phyloP scores from a whole-genome alignment of 1,139 yeast species.

The Suhomyces coccinellae region DNA sequence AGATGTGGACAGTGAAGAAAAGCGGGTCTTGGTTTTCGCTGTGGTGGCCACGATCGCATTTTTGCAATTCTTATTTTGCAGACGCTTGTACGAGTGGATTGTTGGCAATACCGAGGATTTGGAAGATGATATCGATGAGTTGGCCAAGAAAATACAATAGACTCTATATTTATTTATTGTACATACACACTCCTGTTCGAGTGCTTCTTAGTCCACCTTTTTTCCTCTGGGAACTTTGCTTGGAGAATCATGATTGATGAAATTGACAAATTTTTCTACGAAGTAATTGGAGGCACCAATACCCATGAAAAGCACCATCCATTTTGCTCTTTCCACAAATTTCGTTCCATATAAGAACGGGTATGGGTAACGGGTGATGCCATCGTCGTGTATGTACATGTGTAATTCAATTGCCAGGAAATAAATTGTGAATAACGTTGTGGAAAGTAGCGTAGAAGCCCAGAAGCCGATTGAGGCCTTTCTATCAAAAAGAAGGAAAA shows the following conservation, averaged over 20 bases:
- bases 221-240: too few relatives aligned
- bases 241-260: not conserved
- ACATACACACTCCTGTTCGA: too few relatives aligned
- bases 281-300: constrained; percentile 2
- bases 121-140: constrained; percentile 17
- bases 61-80: constrained; percentile 32
- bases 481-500: constrained; percentile 12
- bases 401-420: constrained; percentile 12
- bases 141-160: constrained; percentile 5
- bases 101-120: constrained; percentile 19
- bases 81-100: constrained; percentile 26
- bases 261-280: not conserved
- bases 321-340: constrained; percentile 8
- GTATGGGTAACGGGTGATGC: constrained; percentile 21
- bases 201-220: too few relatives aligned
- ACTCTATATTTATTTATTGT: not conserved
- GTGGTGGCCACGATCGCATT: constrained; percentile 50
- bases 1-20: constrained; percentile 47
- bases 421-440: constrained; percentile 6
- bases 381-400: constrained; percentile 10
- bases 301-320: constrained; percentile 10
- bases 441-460: constrained; percentile 3
- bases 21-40: constrained; percentile 50
- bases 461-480: constrained; percentile 6
- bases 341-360: constrained; percentile 20